Evolutionary conservation across 2,329 filamentous ascomycete genomes (phyloP), one percentile per base, ranked within the genome.

Genomic region (Neofusicoccum umdonicola): DNA sequence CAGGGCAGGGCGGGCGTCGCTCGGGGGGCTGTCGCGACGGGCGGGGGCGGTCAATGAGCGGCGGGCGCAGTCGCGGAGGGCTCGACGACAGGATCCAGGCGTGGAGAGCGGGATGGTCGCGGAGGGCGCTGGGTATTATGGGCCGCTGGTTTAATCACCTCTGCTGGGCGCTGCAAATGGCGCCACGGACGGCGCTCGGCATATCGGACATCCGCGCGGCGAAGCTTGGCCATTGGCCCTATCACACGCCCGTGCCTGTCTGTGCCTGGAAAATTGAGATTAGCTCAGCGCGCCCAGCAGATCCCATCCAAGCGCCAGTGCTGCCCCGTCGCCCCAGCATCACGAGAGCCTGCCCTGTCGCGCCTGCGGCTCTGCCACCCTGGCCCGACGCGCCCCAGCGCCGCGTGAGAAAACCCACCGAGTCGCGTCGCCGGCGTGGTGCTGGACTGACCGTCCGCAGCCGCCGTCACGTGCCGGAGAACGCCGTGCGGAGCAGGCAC

Each of bases 221-320:
- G 42, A 52, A 22, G 50, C 50, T 52, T 52, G 34, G 37, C 17
- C 51, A 31, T 39, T 56, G 17, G 56, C 56, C 56, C 56, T 60
- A 60, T 60, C 56, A 60, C 41, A 45, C 39, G 42, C 42, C 27
- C 42, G 56, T 60, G 41, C 42, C 41, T 60, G 56, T 27, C 42
- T 17, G 56, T 60, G 56, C 56, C 56, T 60, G 56, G 56, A 45
- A 60, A 45, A 60, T 60, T 60, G 56, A 60, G 56, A 60, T 60
- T 60, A 60, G 56, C 56, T 60, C 41, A 60, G 22, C 42, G 56
- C 39, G 22, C 39, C 52, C 22, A 45, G 56, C 56, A 60, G 56
- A 60, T 60, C 56, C 6, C 56, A 58, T 58, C 54, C 56, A 60
- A 60, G 56, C 56, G 56, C 42, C 54, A 37, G 8, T 13, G 12